Base-by-base conservation (phyloP, 1,139 yeast genomes). In the Scheffersomyces insectosa region DNA sequence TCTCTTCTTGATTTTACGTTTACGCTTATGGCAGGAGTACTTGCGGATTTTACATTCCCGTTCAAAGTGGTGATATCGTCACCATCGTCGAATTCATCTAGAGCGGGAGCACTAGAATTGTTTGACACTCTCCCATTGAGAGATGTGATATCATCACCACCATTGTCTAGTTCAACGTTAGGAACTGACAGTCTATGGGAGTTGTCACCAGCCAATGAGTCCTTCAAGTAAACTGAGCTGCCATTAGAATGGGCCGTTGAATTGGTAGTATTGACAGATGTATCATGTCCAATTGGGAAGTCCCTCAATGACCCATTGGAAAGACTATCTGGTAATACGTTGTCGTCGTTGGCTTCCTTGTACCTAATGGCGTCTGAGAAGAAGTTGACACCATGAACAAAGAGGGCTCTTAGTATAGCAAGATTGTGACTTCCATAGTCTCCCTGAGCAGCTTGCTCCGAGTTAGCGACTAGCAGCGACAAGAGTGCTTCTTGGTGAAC, bases 61-160 rank as follows among this genome's bases (percentile, higher is more conserved):
- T 47, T 52, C 42, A 58, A 51, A 5, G 57, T 57, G 23, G 71
- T 66, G 28, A 67, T 62, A 46, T 66, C 72, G 23, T 62, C 70
- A 31, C 66, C 67, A 33, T 62, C 66, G 15, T 55, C 57, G 32
- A 43, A 49, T 12, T 42, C 51, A 7, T 25, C 44, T 30, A 27
- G 39, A 6, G 15, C 38, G 13, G 42, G 45, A 12, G 41, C 40
- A 12, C 43, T 40, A 32, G 44, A 30, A 3, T 33, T 40, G 13
- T 39, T 38, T 48, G 43, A 48, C 14, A 36, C 41, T 31, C 38
- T 45, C 1, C 59, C 62, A 32, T 43, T 52, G 30, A 59, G 41
- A 9, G 52, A 48, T 7, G 65, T 59, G 34, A 62, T 57, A 39
- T 62, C 66, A 28, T 60, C 62, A 8, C 62, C 63, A 1, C 51